Evolutionary conservation across 2,329 filamentous ascomycete genomes (phyloP).

Genomic region (Arthrobotrys conoides): DNA sequence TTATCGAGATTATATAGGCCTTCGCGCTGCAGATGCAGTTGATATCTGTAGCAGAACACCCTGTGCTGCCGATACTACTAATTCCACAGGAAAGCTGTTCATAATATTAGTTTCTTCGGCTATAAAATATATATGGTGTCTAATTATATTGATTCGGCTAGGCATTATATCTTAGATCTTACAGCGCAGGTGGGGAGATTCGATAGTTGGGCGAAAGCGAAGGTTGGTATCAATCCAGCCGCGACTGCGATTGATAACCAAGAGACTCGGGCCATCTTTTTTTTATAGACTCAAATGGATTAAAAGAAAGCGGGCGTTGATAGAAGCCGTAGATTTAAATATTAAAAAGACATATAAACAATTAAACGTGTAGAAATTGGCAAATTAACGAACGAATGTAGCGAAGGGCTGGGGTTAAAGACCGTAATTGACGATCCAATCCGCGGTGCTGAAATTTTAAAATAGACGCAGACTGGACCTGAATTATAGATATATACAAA

Average conservation of each 20-base stretch:
- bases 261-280: slow-evolving; percentile 11
- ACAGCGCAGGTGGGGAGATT: slow-evolving; percentile 40
- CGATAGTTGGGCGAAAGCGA: slow-evolving; percentile 16
- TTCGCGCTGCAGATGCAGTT: slow-evolving; percentile 15
- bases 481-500: slow-evolving; percentile 36
- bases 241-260: slow-evolving; percentile 4
- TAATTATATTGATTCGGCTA: not conserved
- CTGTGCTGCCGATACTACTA: slow-evolving; percentile 2
- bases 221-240: slow-evolving; percentile 14
- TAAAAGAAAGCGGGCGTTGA: no score
- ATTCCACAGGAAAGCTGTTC: slow-evolving; percentile 24
- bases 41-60: slow-evolving; percentile 28
- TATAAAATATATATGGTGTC: not conserved
- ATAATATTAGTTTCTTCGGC: not conserved
- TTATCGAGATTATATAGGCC: not conserved
- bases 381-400: not conserved
- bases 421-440: no score
- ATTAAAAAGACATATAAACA: not conserved
- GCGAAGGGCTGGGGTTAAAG: no score
- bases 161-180: not conserved
- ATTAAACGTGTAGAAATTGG: not conserved
- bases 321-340: no score
- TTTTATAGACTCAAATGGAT: no score
- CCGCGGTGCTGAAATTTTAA: no score
- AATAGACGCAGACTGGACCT: slow-evolving; percentile 7